Base-by-base conservation (phyloP, 106 monocot genomes). In the Iris macrosiphon region DNA sequence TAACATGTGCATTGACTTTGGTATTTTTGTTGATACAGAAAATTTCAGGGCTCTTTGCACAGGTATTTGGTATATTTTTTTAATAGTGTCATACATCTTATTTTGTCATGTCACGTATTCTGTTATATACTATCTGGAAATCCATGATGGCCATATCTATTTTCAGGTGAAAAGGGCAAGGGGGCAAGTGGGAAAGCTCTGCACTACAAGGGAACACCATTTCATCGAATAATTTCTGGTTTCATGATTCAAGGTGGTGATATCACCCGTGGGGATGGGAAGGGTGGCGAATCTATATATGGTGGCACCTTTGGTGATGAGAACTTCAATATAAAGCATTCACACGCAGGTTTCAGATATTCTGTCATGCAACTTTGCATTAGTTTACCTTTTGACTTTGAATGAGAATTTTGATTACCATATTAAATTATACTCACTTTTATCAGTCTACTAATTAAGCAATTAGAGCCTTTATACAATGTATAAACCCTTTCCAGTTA, bases 181-280 rank as follows among this genome's bases (percentile, higher is more conserved):
- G 79, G 82, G 10, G 18, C 56, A 10, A 79, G 60, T n/a, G 86
- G 86, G 23, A 89, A 77, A 39, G 47, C 46, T 40, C 82, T 96
- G 31, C 77, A 80, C 49, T 96, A 89, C 60, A 96, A 96, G 63
- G 85, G 85, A 56, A 80, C 73, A n/a, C 55, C 59, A 39, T 96
- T 96, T 70, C 95, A 96, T 67, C 85, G 95, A 25, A 80, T 90
- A 45, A 76, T 96, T 61, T 69, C 85, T 56, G 89, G 89, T 15
- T 96, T 96, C 51, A 68, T 96, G 85, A 96, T 89, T 74, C 89
- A 96, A 83, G 95, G 95, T 54, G 95, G 95, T 51, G 95, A 96
- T 70, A 72, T 86, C 31, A 41, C 60, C 63, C 30, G 23, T 67
- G 71, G 80, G 6, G 73, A 96, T 75, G 85, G 95, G 19, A 89